Percentiles rank a stretch among this genome's conserved stretches.
Evolutionary conservation across 1,139 yeast genomes (phyloP).

Genomic region (Yamadazyma aaseri): DNA sequence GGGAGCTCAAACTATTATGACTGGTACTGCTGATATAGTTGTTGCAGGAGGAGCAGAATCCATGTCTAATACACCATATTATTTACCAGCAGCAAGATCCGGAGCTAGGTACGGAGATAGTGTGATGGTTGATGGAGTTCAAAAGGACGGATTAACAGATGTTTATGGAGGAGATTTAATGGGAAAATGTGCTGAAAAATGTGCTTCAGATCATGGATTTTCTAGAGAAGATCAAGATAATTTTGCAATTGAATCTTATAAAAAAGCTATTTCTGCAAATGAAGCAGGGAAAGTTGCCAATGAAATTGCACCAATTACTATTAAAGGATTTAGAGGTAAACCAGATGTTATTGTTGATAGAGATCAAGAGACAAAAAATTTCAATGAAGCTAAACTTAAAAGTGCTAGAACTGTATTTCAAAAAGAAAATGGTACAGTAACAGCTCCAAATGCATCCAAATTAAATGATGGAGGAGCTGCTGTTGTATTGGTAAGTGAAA

Average conservation of each 20-base stretch:
- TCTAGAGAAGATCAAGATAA: constrained; percentile 72
- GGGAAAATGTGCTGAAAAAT: constrained; percentile 97
- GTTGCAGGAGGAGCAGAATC: constrained; percentile 98
- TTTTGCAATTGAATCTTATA: constrained; percentile 66
- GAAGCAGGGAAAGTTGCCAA: constrained; percentile 72
- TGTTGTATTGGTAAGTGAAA: constrained; percentile 77
- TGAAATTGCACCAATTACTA: constrained; percentile 84
- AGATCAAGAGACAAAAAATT: constrained; percentile 74
- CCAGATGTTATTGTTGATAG: constrained; percentile 69
- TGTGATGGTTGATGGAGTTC: constrained; percentile 77
- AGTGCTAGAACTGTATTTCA: constrained; percentile 91
- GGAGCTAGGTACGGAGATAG: constrained; percentile 91
- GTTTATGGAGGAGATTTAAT: constrained; percentile 83
- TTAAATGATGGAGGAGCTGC: constrained; percentile 98
- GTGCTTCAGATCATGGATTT: constrained; percentile 71
- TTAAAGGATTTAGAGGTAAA: constrained; percentile 91
- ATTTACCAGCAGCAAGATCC: constrained; percentile 77
- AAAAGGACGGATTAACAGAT: constrained; percentile 88
- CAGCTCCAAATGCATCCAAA: constrained; percentile 96
- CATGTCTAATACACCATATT: constrained; percentile 95
- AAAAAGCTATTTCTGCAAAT: constrained; percentile 78
- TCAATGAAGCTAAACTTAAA: constrained; percentile 72
- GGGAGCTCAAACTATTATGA: constrained; percentile 86
- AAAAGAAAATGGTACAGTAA: constrained; percentile 88
- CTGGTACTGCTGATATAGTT: constrained; percentile 89